phyloP scores from a whole-genome alignment of 306 rosid genomes.

The Rosa multiflora region DNA sequence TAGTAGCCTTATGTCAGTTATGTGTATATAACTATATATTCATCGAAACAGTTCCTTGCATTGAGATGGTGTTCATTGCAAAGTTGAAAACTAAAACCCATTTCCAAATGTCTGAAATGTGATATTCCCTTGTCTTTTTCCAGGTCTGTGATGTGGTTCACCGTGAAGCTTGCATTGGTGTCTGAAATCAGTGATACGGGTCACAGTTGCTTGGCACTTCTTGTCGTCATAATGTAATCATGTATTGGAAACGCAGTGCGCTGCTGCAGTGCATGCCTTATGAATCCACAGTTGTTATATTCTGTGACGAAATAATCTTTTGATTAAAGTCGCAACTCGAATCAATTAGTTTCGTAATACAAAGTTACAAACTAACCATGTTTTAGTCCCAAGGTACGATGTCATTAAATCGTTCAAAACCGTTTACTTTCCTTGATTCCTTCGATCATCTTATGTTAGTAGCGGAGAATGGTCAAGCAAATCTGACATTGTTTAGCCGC shows the following conservation, averaged over 20 bases:
- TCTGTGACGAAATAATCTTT: not conserved
- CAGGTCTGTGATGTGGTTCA: slow-evolving; percentile 25
- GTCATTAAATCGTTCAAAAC: not conserved
- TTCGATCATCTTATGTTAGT: not conserved
- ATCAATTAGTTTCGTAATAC: not conserved
- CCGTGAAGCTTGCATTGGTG: slow-evolving; percentile 34
- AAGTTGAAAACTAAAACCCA: not conserved
- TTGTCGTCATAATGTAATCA: slow-evolving; percentile 37
- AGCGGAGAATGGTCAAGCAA: not conserved
- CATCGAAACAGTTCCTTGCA: not conserved
- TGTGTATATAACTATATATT: not conserved
- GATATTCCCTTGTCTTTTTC: not conserved
- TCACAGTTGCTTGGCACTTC: slow-evolving; percentile 33
- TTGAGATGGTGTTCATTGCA: not conserved
- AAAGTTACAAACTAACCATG: not conserved
- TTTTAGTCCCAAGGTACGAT: not conserved
- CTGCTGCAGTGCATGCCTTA: slow-evolving; percentile 13
- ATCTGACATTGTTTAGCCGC: not conserved
- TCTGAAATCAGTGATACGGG: slow-evolving; percentile 19
- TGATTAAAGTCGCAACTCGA: not conserved
- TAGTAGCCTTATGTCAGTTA: too few relatives aligned
- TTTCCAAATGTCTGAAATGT: not conserved
- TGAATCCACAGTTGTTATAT: not conserved
- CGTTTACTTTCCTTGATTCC: not conserved
- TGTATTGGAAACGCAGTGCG: slow-evolving; percentile 31